Percentiles rank a stretch among this genome's conserved stretches.
Evolutionary conservation across 345 rosid genomes (phyloP).

Genomic region (Eutrema japonicum): DNA sequence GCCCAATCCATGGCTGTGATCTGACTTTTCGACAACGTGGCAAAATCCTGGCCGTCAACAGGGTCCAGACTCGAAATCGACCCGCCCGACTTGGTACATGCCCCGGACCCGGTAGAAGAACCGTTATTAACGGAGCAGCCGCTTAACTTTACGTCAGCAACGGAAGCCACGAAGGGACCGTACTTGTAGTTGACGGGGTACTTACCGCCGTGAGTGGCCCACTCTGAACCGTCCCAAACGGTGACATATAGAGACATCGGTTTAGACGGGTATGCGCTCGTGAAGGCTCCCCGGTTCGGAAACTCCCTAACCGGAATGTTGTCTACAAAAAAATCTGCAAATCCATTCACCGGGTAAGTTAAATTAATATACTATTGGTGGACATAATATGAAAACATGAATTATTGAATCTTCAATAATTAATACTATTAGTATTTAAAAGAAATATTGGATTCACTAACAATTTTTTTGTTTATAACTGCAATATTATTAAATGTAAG

Average conservation of each 20-base stretch:
- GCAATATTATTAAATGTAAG: not conserved
- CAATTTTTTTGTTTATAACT: not conserved
- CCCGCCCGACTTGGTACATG: conserved; percentile 57
- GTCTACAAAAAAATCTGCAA: conserved; percentile 76
- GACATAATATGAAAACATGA: not conserved
- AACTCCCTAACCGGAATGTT: conserved; percentile 82
- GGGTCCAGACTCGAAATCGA: conserved; percentile 67
- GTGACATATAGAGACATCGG: conserved; percentile 80
- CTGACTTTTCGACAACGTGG: conserved; percentile 64
- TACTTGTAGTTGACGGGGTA: conserved; percentile 83
- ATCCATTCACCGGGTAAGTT: conserved; percentile 16
- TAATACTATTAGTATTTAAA: not conserved
- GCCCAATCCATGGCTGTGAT: conserved; percentile 81
- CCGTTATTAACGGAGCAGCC: conserved; percentile 59
- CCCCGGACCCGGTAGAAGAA: conserved; percentile 11
- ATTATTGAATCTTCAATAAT: not conserved
- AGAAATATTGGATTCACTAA: not conserved
- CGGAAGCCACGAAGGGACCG: conserved; percentile 72
- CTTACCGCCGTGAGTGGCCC: conserved; percentile 98
- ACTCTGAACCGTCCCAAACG: conserved; percentile 93
- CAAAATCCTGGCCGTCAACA: conserved; percentile 68
- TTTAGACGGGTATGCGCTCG: conserved; percentile 67
- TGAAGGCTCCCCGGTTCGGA: conserved; percentile 53
- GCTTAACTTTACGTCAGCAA: conserved; percentile 56
- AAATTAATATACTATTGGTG: not conserved